phyloP scores from a whole-genome alignment of 345 rosid species.

The Rhodamnia argentea region DNA sequence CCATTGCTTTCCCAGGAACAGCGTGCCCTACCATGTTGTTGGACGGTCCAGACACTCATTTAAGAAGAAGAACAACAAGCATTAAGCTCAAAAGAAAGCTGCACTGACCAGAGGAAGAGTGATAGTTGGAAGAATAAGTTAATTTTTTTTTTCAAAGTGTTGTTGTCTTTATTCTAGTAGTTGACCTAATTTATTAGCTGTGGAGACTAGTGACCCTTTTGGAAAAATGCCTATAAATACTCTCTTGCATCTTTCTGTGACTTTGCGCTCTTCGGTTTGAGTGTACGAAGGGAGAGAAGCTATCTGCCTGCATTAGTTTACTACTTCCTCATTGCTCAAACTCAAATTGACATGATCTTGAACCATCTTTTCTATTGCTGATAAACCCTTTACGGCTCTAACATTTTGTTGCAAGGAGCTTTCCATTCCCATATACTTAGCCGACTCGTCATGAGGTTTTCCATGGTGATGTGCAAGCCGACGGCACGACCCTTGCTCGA shows the following conservation, averaged over 20 bases:
- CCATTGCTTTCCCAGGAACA: neutral
- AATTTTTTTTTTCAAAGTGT: neutral
- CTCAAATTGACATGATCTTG: neutral
- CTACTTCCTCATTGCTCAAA: neutral
- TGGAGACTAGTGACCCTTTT: neutral
- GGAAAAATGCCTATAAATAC: neutral
- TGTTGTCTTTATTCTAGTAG: neutral
- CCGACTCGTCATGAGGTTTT: slow-evolving; percentile 9
- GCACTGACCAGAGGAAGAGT: neutral
- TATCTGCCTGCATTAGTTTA: neutral
- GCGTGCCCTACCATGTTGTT: slow-evolving; percentile 7
- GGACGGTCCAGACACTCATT: slow-evolving; percentile 7
- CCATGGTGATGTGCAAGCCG: slow-evolving; percentile 26
- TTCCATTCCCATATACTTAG: neutral
- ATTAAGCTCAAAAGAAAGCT: neutral
- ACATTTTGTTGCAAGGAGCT: neutral
- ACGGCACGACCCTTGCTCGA: slow-evolving; percentile 13
- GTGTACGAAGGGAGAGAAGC: neutral
- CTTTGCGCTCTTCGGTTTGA: neutral
- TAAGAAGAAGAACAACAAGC: neutral
- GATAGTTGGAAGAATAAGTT: neutral
- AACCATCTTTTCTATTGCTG: neutral
- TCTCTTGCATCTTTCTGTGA: neutral
- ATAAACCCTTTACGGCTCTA: neutral
- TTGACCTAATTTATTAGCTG: neutral